Evolutionary conservation across 1,284 basidiomycete genomes (phyloP).

Genomic region (Tranzscheliella williamsii): DNA sequence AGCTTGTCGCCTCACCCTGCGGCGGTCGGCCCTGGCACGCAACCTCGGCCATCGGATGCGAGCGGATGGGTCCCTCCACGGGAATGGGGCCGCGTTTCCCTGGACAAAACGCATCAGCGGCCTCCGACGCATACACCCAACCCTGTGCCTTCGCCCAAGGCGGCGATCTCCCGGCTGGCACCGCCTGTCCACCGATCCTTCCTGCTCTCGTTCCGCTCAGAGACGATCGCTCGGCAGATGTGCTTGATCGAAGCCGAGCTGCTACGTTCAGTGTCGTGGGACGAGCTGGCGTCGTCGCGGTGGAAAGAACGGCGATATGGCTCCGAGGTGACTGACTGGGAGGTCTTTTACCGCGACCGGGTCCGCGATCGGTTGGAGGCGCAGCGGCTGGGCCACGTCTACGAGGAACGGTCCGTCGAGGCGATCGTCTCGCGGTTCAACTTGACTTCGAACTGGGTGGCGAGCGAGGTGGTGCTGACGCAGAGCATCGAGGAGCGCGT

Average conservation of each 20-base stretch:
- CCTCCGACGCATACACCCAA: too few species aligned
- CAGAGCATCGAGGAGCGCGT: constrained; percentile 67
- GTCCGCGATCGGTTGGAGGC: constrained; percentile 71
- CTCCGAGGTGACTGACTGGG: constrained; percentile 80
- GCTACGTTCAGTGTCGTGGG: constrained; percentile 78
- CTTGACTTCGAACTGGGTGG: constrained; percentile 78
- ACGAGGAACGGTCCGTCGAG: constrained; percentile 45
- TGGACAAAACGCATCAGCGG: too few species aligned
- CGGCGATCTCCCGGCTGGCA: constrained; percentile 4
- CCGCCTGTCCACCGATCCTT: constrained; percentile 50
- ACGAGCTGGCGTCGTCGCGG: constrained; percentile 71
- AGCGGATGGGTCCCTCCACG: too few species aligned
- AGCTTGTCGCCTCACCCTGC: too few species aligned
- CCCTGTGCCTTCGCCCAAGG: constrained; percentile 1
- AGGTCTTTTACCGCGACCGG: constrained; percentile 75
- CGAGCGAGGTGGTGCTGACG: constrained; percentile 71
- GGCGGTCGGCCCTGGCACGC: too few species aligned
- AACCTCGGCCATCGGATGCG: too few species aligned
- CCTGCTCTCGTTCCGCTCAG: constrained; percentile 62
- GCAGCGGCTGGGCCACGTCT: constrained; percentile 56
- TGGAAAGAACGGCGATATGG: constrained; percentile 59
- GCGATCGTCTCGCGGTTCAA: constrained; percentile 85
- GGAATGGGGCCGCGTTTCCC: too few species aligned
- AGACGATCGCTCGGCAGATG: constrained; percentile 75
- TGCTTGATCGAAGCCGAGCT: constrained; percentile 85